Evolutionary conservation across 495 filamentous ascomycete species (phyloP), one percentile per base, ranked within the genome.

Genomic region (Elasticomyces elasticus): DNA sequence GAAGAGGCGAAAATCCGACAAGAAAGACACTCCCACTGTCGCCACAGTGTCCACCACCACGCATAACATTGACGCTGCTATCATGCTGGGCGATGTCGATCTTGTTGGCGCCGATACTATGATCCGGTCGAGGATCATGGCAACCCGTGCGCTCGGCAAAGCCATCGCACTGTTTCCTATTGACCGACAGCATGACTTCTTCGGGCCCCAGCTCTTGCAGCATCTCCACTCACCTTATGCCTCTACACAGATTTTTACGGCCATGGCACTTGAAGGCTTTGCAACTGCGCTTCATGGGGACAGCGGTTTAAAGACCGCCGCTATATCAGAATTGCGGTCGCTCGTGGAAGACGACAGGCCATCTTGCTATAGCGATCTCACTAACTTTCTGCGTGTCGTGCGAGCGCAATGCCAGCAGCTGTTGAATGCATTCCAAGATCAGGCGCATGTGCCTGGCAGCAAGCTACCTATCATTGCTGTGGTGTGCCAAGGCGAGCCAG

Each of bases 1-100:
- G 69, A 81, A 85, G 51, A 79, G 88, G 28, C 81, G 87, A 59
- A 90, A 88, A 64, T 84, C 83, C 0, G 86, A 89, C 30, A 91
- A 87, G 74, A 82, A 84, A 41, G 85, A 90, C 58, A 80, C 86
- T 20, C 62, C 52, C 25, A 23, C 55, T 1, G 24, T 54, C 12
- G 28, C 59, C 12, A 56, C 60, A 11, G 28, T 28, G 2, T 66
- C 79, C n/a, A 70, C 78, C n/a, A 70, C 78, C 24, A 64, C 79
- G 0, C 94, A 98, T 67, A 95, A 98, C 66, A 87, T 98, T 31
- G 92, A 98, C 64, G 92, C 88, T 17, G 89, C 94, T 62, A 96
- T 98, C 87, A 87, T 98, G 69, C 86, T 89, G 62, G 92, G 92
- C 40, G 92, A 98, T 64, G 83, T 96, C 49, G 92, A 98, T 60